phyloP scores from a whole-genome alignment of 208 protist species.

The Leishmania mexicana region DNA sequence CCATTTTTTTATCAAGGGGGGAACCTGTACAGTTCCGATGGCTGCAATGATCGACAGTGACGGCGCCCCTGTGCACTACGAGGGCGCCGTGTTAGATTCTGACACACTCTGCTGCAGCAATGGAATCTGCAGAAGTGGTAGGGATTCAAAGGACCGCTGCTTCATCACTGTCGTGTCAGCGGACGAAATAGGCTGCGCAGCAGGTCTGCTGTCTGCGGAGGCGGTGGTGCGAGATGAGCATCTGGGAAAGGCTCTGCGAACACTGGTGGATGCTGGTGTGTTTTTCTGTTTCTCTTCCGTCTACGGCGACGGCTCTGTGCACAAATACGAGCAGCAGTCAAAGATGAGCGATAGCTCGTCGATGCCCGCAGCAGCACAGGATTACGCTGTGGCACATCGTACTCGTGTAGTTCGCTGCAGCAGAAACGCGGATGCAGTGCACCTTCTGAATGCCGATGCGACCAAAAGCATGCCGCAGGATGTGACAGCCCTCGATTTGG shows the following conservation, averaged over 20 bases:
- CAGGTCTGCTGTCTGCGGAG: not conserved
- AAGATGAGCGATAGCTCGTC: not conserved
- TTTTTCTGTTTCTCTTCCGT: not conserved
- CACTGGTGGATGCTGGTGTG: not conserved
- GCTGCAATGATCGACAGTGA: not conserved
- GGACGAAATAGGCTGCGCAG: not conserved
- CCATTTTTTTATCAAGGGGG: not conserved
- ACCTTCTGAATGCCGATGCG: not conserved
- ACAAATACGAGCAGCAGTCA: not conserved
- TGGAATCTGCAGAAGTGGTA: not conserved
- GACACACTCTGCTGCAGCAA: not conserved
- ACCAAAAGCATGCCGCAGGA: not conserved
- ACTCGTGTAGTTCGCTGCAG: conserved; percentile 2
- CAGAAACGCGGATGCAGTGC: conserved; percentile 9
- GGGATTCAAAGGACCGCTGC: not conserved
- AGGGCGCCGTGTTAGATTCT: not conserved
- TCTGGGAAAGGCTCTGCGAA: not conserved
- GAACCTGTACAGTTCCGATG: not conserved
- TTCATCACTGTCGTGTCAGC: not conserved
- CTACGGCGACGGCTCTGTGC: not conserved
- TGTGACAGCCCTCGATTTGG: not conserved
- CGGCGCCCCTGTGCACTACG: not conserved
- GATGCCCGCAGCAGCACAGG: too few species aligned
- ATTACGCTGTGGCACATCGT: not conserved
- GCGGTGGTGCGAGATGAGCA: not conserved